phyloP scores from a whole-genome alignment of 257 asterid genomes.

The Gardenia jasminoides region DNA sequence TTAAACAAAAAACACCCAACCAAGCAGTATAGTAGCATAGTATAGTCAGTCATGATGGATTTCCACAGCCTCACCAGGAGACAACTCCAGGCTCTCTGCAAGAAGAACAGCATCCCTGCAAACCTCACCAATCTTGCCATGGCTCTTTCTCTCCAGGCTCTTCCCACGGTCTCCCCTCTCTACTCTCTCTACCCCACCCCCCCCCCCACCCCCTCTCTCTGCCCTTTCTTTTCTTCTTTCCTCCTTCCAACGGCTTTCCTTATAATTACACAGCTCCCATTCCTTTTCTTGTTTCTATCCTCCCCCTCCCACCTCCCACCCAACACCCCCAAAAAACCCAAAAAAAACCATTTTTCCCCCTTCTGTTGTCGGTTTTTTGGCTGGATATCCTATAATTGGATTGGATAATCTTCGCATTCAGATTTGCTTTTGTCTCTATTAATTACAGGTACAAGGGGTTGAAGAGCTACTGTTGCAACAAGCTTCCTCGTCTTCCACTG shows the following conservation, averaged over 20 bases:
- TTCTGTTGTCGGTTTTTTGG: neutral
- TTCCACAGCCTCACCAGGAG: slow-evolving; percentile 59
- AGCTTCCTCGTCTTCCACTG: slow-evolving; percentile 42
- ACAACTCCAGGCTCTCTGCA: slow-evolving; percentile 72
- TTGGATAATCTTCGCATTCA: neutral
- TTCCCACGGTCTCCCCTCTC: slow-evolving; percentile 38
- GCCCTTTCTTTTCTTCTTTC: neutral
- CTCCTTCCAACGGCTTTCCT: too few species aligned
- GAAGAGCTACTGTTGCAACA: slow-evolving; percentile 48
- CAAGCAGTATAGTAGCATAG: too few species aligned
- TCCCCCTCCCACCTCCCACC: too few species aligned
- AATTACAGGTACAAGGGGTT: slow-evolving; percentile 69
- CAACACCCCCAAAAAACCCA: too few species aligned
- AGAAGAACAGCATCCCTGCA: slow-evolving; percentile 70
- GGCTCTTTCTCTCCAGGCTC: slow-evolving; percentile 62
- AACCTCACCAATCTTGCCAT: slow-evolving; percentile 62
- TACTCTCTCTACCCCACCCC: neutral
- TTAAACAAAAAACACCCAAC: too few species aligned
- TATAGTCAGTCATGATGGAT: too few species aligned
- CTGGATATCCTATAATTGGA: neutral
- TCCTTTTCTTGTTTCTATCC: too few species aligned
- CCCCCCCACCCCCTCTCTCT: neutral
- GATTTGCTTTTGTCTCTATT: neutral
- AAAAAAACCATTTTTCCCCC: too few species aligned
- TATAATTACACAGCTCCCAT: too few species aligned